Base-by-base conservation (phyloP, 257 asterid species). In the Fraxinus quadrangulata region DNA sequence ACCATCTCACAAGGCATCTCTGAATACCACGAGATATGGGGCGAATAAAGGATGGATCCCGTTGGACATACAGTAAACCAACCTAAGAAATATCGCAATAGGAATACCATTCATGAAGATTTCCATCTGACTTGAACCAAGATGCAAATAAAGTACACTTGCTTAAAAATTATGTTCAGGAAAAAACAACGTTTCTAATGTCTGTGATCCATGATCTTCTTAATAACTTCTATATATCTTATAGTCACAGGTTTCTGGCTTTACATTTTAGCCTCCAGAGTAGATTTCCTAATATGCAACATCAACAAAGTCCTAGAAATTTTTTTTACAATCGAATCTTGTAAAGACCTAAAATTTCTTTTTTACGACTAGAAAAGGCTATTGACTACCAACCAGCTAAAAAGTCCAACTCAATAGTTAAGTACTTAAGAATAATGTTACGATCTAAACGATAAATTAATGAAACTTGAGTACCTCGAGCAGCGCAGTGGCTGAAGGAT, bases 1-100 rank as follows among this genome's bases (percentile, higher is more conserved):
- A 94, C 97, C 99, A 95, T 91, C 99, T 89, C 72, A 90, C 96
- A 45, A 95, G 90, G 86, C 99, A 95, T 90, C 99, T 92, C 85
- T 88, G 87, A 75, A 95, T 88, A 14, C 97, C 99, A 81, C 94
- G 93, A 83, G 90, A 90, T 78, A 90, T 80, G 2, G 99, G 98
- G 47, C 99, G 99, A 81, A 95, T 79, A 67, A 90, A 82, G 39
- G 99, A 86, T 24, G 96, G 98, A 70, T 95, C 97, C 72, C 99
- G 87, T 79, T 95, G 99, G 65, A 89, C 85, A 81, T 93, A 95
- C 80, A 95, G 83, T 80, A 95, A 84, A 77, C 99, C 99, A 70
- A 93, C 99, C 97, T 94, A 73, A 51, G 73, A 74, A 67, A 61
- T 31, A 17, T 49, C 70, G 59, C 49, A 67, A 13, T 21, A 42